These are phyloP conservation scores for Adenanthera pavonina DNA, from an alignment of 306 rosid genomes.

Conservation along the genomic window DNA sequence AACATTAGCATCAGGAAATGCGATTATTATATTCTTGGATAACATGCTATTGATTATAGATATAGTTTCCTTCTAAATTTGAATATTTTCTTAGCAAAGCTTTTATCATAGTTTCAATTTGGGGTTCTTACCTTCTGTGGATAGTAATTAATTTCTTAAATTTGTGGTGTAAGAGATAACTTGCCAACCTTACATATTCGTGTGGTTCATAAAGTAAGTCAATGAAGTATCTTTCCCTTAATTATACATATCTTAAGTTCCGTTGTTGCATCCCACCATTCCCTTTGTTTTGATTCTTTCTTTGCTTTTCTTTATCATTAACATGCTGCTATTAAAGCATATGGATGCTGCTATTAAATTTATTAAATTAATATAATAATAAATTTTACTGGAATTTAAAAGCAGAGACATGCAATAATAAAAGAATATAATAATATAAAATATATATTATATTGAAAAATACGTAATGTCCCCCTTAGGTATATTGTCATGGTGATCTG, in stretches of 20 bases:
- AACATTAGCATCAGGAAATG: background rate
- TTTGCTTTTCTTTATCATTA: constrained; percentile 16
- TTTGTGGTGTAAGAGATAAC: constrained; percentile 17
- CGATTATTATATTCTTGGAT: background rate
- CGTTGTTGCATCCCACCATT: constrained; percentile 21
- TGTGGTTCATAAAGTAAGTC: constrained; percentile 38
- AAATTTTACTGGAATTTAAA: no score
- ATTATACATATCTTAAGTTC: constrained; percentile 11
- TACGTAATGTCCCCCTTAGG: no score
- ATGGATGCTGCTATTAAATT: no score
- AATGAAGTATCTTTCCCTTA: constrained; percentile 37
- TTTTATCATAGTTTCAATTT: constrained; percentile 8
- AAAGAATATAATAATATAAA: no score
- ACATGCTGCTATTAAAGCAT: background rate
- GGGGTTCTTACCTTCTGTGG: constrained; percentile 8
- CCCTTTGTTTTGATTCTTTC: constrained; percentile 50
- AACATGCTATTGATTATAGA: background rate
- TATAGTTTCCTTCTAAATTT: background rate
- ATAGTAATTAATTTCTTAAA: background rate
- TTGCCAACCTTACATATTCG: constrained; percentile 39
- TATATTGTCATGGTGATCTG: no score
- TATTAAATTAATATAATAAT: no score
- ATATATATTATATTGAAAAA: no score
- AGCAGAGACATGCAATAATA: no score
- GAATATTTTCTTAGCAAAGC: constrained; percentile 23